Evolutionary conservation across 1,284 basidiomycete genomes (phyloP), one percentile per base, ranked within the genome.

Genomic region (Leccinum fuscescens): DNA sequence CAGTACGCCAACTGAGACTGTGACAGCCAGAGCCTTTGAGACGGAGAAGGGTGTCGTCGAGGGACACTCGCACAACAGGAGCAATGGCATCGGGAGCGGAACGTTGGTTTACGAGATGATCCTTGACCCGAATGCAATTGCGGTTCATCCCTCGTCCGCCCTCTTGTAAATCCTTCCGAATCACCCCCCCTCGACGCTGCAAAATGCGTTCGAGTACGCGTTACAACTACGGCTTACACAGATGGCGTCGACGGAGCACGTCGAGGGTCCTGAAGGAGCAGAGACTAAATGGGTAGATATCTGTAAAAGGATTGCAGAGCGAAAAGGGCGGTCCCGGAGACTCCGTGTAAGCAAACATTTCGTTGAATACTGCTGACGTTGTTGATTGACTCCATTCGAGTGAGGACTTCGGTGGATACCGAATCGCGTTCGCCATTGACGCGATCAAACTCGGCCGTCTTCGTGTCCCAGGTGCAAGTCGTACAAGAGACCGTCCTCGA

Each of bases 151-250:
- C 1, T 79, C 84, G 0, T 67, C 76, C 1, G 72, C 76, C 15
- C 75, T 92, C 17, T 78, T 90, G 31, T 72, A 76, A 8, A 76
- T 82, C 6, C 72, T 85, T 15, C 80, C 82, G 3, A 85, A 88
- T 66, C 78, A 83, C 44, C 83, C 85, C 4, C 66, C 70, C 2
- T 78, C 83, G 0, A 81, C 84, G 2, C 77, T 79, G 15, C 78
- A 83, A 37, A 89, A 94, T 58, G 72, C 81, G 5, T 90, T 96
- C 63, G 91, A 92, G 67, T 81, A 90, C 58, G 88, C 92, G 27
- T 77, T 98, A 56, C 90, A 96, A 72, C 76, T 99, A 42, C 82
- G 95, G 46, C 91, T 97, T 82, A 93, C 94, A 1, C 89, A 93
- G 71, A 87, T 93, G 57, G 86, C 89, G 3, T 78, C 98, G 53